Base-by-base conservation (phyloP, 2,329 filamentous ascomycete genomes). In the Colletotrichum chrysophilum region DNA sequence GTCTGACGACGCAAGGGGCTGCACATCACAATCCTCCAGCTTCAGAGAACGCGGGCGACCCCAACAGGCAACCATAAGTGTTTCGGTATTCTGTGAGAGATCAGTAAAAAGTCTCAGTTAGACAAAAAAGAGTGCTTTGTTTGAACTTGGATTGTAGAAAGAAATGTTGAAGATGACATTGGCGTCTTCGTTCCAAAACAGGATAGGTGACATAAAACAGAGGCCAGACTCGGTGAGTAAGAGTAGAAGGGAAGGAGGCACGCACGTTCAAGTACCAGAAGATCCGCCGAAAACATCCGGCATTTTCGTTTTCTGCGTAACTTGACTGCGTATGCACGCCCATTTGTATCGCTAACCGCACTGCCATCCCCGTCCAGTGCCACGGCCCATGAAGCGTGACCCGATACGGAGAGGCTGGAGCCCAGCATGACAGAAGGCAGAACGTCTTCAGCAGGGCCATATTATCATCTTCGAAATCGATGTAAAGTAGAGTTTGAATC, bases 171-270 rank as follows among this genome's bases (percentile, higher is more conserved):
- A n/a, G 3, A 18, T n/a, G 18, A 12, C 9, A 3, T n/a, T 43
- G 9, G 18, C 5, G 1, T n/a, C 38, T n/a, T n/a, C 18, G 18
- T 43, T 43, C 38, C 38, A n/a, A n/a, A n/a, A 1, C 38, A 43
- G 38, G 0, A 6, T 1, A n/a, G 1, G 9, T 43, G 18, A n/a
- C 18, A 4, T n/a, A 5, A 1, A 43, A n/a, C 38, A n/a, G 38
- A n/a, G 12, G 0, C 38, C 38, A 43, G 38, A n/a, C 18, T 6
- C 38, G 0, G n/a, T 12, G n/a, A 10, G 18, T 10, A 10, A 12
- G 3, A n/a, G 9, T n/a, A 43, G 1, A 43, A 43, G 38, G 38
- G 38, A 43, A 43, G 38, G 38, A 43, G 4, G 18, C 38, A 43
- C 38, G 8, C 38, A 43, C 38, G 18, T 43, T 43, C 18, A 43